phyloP scores from a whole-genome alignment of 306 rosid genomes.

The Albizia julibrissin region DNA sequence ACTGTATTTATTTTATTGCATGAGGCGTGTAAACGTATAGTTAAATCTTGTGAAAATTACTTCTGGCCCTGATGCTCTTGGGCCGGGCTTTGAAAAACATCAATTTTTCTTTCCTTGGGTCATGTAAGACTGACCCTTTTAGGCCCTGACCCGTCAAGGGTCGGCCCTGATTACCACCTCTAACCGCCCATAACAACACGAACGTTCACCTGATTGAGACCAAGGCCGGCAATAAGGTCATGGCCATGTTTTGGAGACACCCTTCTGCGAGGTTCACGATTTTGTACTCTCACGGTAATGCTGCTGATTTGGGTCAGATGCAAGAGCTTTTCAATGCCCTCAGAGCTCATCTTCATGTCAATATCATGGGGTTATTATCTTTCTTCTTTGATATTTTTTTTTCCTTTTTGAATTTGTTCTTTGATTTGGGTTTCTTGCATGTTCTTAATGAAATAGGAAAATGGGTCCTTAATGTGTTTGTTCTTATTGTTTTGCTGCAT shows the following conservation, averaged over 20 bases:
- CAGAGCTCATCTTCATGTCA: slow-evolving; percentile 73
- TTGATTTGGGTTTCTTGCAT: background rate
- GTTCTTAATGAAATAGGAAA: background rate
- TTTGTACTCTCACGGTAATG: slow-evolving; percentile 80
- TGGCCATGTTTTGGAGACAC: slow-evolving; percentile 67
- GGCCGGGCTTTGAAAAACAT: no score
- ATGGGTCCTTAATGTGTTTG: background rate
- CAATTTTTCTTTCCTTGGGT: no score
- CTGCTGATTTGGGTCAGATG: slow-evolving; percentile 87
- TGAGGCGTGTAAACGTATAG: no score
- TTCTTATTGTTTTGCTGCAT: background rate
- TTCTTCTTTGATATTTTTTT: background rate
- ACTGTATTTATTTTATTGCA: no score
- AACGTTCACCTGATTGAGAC: slow-evolving; percentile 58
- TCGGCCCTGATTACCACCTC: no score
- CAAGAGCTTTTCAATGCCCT: slow-evolving; percentile 74
- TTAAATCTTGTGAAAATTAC: no score
- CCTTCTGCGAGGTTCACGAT: slow-evolving; percentile 69
- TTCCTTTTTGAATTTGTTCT: background rate
- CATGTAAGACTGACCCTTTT: no score
- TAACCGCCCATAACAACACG: slow-evolving; percentile 46
- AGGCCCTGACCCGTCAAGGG: no score
- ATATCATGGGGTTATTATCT: slow-evolving; percentile 74
- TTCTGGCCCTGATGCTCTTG: no score
- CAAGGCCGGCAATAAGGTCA: slow-evolving; percentile 57